These are phyloP conservation scores for Parafenestella ontariensis DNA, from an alignment of 2,329 filamentous ascomycete species.

Conservation along the genomic window DNA sequence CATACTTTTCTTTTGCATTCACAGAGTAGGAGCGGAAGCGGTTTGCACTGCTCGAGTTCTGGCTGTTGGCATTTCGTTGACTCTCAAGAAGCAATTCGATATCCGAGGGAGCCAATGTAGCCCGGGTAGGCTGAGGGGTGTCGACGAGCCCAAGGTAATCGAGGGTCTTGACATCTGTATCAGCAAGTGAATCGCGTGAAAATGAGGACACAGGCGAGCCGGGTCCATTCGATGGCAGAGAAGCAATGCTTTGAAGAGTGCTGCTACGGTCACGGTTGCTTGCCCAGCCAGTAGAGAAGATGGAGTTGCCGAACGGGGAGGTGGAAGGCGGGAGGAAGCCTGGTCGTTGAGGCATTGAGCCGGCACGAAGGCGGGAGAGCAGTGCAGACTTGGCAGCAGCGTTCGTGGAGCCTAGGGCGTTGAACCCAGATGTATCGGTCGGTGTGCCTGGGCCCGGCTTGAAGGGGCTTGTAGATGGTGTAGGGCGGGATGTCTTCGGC, in stretches of 20 bases:
- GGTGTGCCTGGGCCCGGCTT: conserved; percentile 65
- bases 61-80: conserved; percentile 62
- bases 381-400: conserved; percentile 71
- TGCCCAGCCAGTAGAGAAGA: conserved; percentile 89
- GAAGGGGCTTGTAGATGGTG: conserved; percentile 87
- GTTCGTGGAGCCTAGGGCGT: conserved; percentile 58
- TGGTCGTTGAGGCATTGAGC: conserved; percentile 90
- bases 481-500: conserved; percentile 82
- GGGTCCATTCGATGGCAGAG: conserved; percentile 83
- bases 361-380: conserved; percentile 84
- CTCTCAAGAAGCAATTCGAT: conserved; percentile 59
- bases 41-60: conserved; percentile 73
- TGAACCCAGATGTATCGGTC: conserved; percentile 41
- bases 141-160: conserved; percentile 96
- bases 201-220: conserved; percentile 87
- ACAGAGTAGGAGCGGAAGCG: conserved; percentile 97
- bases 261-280: conserved; percentile 81
- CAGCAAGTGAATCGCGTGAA: conserved; percentile 81
- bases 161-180: conserved; percentile 89
- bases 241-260: conserved; percentile 88
- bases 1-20: conserved; percentile 97
- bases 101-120: conserved; percentile 71
- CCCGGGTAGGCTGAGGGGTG: conserved; percentile 81
- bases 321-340: conserved; percentile 66
- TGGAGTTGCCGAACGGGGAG: conserved; percentile 81